Evolutionary conservation across 2,329 filamentous ascomycete genomes (phyloP).

Genomic region (Aspergillus persii): DNA sequence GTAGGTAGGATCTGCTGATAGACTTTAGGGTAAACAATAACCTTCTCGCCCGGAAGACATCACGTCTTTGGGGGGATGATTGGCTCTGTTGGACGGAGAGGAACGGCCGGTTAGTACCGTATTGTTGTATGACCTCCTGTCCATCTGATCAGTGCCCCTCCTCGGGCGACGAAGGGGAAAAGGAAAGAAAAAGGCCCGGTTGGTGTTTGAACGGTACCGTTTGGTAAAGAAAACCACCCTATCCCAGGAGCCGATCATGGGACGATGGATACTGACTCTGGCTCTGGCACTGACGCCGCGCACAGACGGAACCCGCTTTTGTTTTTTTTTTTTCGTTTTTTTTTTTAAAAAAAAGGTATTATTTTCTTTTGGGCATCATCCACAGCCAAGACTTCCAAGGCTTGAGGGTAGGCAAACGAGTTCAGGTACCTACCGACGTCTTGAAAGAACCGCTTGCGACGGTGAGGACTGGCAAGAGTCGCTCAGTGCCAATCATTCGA

Average conservation of each 20-base stretch:
- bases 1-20: not conserved
- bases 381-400: slow-evolving; percentile 4
- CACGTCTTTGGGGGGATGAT: slow-evolving; percentile 16
- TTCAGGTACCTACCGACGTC: slow-evolving; percentile 14
- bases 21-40: slow-evolving; percentile 5
- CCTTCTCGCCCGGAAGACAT: slow-evolving; percentile 7
- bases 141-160: slow-evolving; percentile 17
- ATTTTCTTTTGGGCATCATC: slow-evolving; percentile 8
- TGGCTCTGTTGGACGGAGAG: slow-evolving; percentile 13
- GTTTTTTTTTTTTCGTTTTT: slow-evolving; percentile 14
- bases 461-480: not conserved
- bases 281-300: slow-evolving; percentile 4
- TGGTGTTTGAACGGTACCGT: slow-evolving; percentile 12
- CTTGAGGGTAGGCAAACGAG: slow-evolving; percentile 4
- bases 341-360: slow-evolving; percentile 11
- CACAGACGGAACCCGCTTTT: slow-evolving; percentile 14
- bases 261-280: slow-evolving; percentile 13
- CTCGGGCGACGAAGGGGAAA: too few species aligned
- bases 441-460: not conserved
- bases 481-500: slow-evolving; percentile 16
- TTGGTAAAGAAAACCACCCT: slow-evolving; percentile 13
- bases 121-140: slow-evolving; percentile 19
- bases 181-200: not conserved
- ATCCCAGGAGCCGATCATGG: slow-evolving; percentile 19
- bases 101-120: slow-evolving; percentile 10